Evolutionary conservation across 345 rosid species (phyloP).

Genomic region (Orychophragmus violaceus): DNA sequence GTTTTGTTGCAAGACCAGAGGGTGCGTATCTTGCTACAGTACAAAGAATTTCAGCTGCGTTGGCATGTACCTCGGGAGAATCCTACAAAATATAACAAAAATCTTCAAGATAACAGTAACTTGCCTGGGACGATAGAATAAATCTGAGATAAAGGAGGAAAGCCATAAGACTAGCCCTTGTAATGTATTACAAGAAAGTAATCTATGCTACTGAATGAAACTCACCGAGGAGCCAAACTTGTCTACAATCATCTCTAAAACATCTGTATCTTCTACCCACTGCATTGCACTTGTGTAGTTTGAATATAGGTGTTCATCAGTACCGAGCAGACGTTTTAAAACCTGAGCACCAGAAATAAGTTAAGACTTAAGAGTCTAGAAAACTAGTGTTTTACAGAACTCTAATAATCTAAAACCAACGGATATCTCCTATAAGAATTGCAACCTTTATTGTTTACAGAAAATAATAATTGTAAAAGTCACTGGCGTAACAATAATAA

Average conservation of each 20-base stretch:
- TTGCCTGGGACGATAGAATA: not conserved
- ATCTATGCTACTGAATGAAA: conserved; percentile 14
- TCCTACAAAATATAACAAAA: conserved; percentile 41
- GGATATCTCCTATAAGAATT: not conserved
- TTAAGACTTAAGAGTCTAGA: conserved; percentile 10
- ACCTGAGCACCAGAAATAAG: conserved; percentile 45
- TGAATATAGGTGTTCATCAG: conserved; percentile 83
- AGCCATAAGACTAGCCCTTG: not conserved
- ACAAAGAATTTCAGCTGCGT: conserved; percentile 88
- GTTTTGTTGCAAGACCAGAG: conserved; percentile 70
- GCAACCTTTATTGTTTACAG: not conserved
- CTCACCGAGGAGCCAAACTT: conserved; percentile 94
- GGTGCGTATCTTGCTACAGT: conserved; percentile 79
- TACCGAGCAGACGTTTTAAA: conserved; percentile 75
- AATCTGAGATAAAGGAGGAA: not conserved
- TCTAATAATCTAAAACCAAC: not conserved
- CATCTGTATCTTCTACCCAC: conserved; percentile 86
- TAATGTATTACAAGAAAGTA: conserved; percentile 5
- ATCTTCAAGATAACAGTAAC: conserved; percentile 1
- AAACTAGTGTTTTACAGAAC: not conserved
- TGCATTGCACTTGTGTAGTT: conserved; percentile 64
- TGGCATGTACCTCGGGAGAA: conserved; percentile 89
- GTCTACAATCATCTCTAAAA: conserved; percentile 83
- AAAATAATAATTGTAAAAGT: not conserved
- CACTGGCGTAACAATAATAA: not conserved